Base-by-base conservation (phyloP, 2,329 filamentous ascomycete species). In the Cladophialophora chaetospira region DNA sequence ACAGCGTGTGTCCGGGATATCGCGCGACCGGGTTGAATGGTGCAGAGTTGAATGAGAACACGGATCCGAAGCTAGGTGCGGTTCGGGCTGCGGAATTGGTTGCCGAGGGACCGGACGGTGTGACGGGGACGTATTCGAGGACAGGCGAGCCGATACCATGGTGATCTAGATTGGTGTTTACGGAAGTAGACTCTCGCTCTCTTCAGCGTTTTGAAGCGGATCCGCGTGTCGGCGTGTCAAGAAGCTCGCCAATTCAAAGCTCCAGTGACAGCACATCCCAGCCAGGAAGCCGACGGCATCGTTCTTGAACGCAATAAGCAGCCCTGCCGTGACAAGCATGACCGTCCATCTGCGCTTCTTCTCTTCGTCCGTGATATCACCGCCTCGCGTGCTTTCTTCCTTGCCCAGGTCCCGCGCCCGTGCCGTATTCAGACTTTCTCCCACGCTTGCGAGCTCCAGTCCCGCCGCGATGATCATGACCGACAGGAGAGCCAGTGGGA, bases 381-480 rank as follows among this genome's bases (percentile, higher is more conserved):
- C n/a, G 15, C 8, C 13, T 33, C 33, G 19, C 21, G 43, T 3
- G n/a, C 21, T 9, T 11, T 19, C 42, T n/a, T 70, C 71, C 57
- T 81, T 71, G 50, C 73, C 72, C 21, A 86, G 74, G 75, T 80
- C 81, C 66, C 77, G 80, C 64, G 88, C 88, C 74, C 72, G 84
- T 1, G 82, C 84, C n/a, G 88, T 84, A 67, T 96, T 95, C 33
- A 97, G 76, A 57, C 85, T 89, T 69, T 92, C 87, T 0, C 90
- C 92, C 0, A 94, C 92, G 68, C 89, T 89, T 19, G 89, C 88
- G 11, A 97, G 78, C 72, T 97, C 93, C 42, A 97, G 76, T 0
- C 93, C 94, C 0, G 93, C 89, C 0, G 91, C 92, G 25, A 97
- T 79, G 2, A 97, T 91, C 83, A 97, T 91, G 53, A 97, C 81